Evolutionary conservation across 768 basidiomycete genomes (phyloP).

Genomic region (Clathrus columnatus): DNA sequence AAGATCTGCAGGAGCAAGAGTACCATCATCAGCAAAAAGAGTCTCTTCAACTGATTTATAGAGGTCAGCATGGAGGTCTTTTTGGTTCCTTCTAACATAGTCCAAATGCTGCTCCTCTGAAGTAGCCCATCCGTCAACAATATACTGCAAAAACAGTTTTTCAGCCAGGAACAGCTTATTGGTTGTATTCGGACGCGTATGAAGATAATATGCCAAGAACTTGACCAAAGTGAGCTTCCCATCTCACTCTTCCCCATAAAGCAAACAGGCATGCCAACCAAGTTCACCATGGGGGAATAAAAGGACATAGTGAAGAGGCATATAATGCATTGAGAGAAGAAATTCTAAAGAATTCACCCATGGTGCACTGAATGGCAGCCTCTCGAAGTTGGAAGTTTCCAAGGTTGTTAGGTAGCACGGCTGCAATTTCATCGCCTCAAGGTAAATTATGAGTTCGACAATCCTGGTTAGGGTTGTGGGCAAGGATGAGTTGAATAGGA

Average conservation of each 20-base stretch:
- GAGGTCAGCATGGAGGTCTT: slow-evolving; percentile 24
- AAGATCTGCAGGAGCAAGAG: slow-evolving; percentile 21
- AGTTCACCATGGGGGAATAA: slow-evolving; percentile 32
- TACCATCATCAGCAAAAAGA: slow-evolving; percentile 12
- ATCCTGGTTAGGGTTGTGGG: slow-evolving; percentile 19
- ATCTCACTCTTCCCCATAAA: slow-evolving; percentile 3
- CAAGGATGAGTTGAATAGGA: background rate
- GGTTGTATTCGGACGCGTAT: slow-evolving; percentile 18
- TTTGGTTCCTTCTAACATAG: slow-evolving; percentile 29
- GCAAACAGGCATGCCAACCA: slow-evolving; percentile 29
- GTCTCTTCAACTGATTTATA: slow-evolving; percentile 30
- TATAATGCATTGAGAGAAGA: slow-evolving; percentile 30
- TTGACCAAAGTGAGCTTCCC: background rate
- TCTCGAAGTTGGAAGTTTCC: slow-evolving; percentile 20
- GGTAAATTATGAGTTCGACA: slow-evolving; percentile 35
- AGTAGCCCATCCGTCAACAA: slow-evolving; percentile 39
- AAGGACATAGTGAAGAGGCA: slow-evolving; percentile 34
- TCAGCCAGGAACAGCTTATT: slow-evolving; percentile 26
- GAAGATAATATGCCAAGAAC: slow-evolving; percentile 24
- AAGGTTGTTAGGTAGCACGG: slow-evolving; percentile 30
- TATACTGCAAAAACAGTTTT: slow-evolving; percentile 35
- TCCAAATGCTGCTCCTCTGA: slow-evolving; percentile 32
- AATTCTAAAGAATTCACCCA: slow-evolving; percentile 23
- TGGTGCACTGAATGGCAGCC: slow-evolving; percentile 24
- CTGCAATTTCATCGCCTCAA: slow-evolving; percentile 33